Conservation (phyloP, 495 filamentous ascomycete genomes). For the Podospora bellae-mahoneyi region DNA sequence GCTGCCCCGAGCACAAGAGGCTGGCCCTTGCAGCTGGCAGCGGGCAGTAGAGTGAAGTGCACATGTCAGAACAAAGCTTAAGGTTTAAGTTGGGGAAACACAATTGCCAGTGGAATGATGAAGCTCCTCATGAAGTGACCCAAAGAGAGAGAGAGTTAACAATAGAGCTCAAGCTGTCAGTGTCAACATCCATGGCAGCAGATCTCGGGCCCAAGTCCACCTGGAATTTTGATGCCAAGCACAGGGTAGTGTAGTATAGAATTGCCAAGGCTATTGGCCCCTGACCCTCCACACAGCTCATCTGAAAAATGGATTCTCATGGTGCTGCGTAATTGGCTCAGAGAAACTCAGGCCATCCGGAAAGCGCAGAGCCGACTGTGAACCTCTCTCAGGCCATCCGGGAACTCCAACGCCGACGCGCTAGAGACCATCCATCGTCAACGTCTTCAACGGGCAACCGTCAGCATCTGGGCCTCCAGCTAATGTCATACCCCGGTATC, state of each 20-base stretch:
- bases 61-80: neutral
- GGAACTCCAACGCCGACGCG: neutral
- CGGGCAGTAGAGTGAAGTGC: neutral
- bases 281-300: neutral
- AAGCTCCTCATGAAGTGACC: neutral
- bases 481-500: neutral
- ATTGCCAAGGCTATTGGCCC: neutral
- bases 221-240: neutral
- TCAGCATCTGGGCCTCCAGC: neutral
- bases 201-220: neutral
- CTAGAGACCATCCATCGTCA: neutral
- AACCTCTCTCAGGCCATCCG: neutral
- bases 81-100: neutral
- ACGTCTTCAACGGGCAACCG: neutral
- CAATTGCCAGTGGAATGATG: neutral
- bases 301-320: neutral
- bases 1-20: neutral
- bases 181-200: neutral
- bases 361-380: conserved; percentile 7
- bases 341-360: conserved; percentile 8
- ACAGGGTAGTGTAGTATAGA: conserved; percentile 1
- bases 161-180: neutral
- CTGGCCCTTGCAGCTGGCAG: neutral
- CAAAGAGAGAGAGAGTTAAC: neutral
- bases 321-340: conserved; percentile 5